These are phyloP conservation scores for Suillus fuscotomentosus DNA, from an alignment of 768 basidiomycete genomes.

Conservation along the genomic window DNA sequence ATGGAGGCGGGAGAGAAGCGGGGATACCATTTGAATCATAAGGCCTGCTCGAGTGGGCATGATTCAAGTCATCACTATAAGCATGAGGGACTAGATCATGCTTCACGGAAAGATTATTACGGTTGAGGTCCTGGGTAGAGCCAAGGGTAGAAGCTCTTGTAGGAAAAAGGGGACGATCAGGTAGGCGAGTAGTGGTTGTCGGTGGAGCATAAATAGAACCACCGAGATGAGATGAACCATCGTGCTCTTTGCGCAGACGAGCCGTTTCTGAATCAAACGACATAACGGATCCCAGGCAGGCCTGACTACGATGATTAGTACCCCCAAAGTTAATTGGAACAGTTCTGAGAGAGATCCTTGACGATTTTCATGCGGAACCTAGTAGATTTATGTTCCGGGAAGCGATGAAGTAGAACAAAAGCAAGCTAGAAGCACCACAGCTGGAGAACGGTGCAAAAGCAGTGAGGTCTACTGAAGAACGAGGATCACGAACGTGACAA, in stretches of 20 bases:
- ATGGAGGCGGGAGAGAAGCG: constrained; percentile 40
- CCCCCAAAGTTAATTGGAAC: constrained; percentile 12
- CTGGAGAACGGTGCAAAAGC: constrained; percentile 7
- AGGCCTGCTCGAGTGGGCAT: constrained; percentile 26
- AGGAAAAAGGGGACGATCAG: constrained; percentile 55
- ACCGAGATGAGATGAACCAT: constrained; percentile 6
- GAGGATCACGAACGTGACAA: constrained; percentile 16
- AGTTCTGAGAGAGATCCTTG: constrained; percentile 12
- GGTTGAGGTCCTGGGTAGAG: constrained; percentile 51
- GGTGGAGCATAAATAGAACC: constrained; percentile 37
- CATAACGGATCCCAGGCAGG: constrained; percentile 19
- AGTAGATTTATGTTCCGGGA: not conserved
- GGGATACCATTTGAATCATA: constrained; percentile 13
- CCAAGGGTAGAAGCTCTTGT: constrained; percentile 66
- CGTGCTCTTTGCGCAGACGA: constrained; percentile 27
- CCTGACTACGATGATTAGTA: constrained; percentile 5
- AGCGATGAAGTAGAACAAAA: constrained; percentile 6
- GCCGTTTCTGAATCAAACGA: constrained; percentile 29
- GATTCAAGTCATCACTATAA: constrained; percentile 71
- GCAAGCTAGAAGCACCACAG: constrained; percentile 1
- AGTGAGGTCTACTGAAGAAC: constrained; percentile 10
- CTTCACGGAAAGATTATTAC: constrained; percentile 39
- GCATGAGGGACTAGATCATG: constrained; percentile 44
- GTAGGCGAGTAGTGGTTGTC: constrained; percentile 34
- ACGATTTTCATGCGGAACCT: constrained; percentile 19